Evolutionary conservation across 2,329 filamentous ascomycete species (phyloP).

Genomic region (Aspergillus neotritici): DNA sequence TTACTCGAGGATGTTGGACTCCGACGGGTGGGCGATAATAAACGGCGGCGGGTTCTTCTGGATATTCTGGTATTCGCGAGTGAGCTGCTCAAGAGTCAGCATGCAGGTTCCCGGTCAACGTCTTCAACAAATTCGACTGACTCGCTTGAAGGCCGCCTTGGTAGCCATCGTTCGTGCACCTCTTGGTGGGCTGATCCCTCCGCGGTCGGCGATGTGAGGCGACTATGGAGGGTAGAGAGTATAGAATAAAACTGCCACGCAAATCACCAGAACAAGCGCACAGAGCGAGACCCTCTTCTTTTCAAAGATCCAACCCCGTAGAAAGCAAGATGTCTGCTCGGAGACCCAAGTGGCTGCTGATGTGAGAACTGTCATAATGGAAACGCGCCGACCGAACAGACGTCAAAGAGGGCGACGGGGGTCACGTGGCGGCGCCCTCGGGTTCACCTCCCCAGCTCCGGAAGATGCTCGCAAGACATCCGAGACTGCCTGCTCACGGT

Average conservation of each 20-base stretch:
- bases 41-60: constrained; percentile 77
- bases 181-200: too few species aligned
- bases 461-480: constrained; percentile 12
- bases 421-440: constrained; percentile 20
- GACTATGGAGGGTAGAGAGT: background rate
- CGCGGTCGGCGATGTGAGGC: too few species aligned
- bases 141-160: constrained; percentile 66
- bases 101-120: background rate
- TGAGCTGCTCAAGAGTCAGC: constrained; percentile 42
- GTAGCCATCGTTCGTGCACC: constrained; percentile 54
- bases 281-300: too few species aligned
- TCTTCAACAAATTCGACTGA: constrained; percentile 35
- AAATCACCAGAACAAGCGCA: too few species aligned
- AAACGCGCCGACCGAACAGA: constrained; percentile 2
- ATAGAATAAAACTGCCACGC: background rate
- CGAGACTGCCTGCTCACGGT: constrained; percentile 11
- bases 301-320: too few species aligned
- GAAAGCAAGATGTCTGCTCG: too few species aligned
- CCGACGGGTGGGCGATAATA: constrained; percentile 82
- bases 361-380: too few species aligned
- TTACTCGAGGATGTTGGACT: constrained; percentile 84
- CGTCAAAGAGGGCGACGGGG: constrained; percentile 2
- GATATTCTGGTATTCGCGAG: constrained; percentile 60
- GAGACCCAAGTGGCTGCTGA: too few species aligned
- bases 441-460: constrained; percentile 17